A percentile compares a stretch with the other conserved stretches of the same genome.
Conservation (phyloP, 306 rosid genomes). For the Rosa chinensis region DNA sequence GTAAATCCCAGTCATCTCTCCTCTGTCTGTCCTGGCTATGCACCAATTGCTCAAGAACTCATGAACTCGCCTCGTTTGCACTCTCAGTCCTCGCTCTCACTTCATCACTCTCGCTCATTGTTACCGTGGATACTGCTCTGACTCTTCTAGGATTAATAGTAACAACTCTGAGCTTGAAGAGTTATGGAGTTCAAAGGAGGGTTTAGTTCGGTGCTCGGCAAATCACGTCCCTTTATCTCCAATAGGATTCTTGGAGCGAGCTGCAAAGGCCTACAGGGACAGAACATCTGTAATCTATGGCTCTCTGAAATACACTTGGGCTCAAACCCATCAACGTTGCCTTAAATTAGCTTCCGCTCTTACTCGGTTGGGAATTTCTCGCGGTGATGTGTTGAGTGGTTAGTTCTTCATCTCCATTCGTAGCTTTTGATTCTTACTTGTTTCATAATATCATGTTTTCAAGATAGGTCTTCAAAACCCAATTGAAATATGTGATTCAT, state of each 20-base stretch:
- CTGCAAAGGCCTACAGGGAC: slow-evolving; percentile 58
- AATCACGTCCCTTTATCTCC: slow-evolving; percentile 74
- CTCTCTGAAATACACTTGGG: slow-evolving; percentile 53
- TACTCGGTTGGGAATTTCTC: slow-evolving; percentile 62
- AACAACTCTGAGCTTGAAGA: slow-evolving; percentile 33
- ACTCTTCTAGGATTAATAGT: slow-evolving; percentile 7
- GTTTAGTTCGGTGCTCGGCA: slow-evolving; percentile 59
- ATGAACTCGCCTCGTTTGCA: slow-evolving; percentile 18
- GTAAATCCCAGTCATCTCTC: not conserved
- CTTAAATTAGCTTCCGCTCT: slow-evolving; percentile 70
- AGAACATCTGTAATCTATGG: slow-evolving; percentile 66
- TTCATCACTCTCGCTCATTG: not conserved
- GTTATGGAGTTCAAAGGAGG: slow-evolving; percentile 64
- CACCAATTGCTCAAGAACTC: slow-evolving; percentile 30
- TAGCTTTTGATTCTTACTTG: not conserved
- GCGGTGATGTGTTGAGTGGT: slow-evolving; percentile 68
- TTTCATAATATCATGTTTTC: not conserved
- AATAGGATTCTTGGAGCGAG: slow-evolving; percentile 67
- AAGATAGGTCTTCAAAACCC: not conserved
- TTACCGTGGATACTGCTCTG: slow-evolving; percentile 8
- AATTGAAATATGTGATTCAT: not conserved
- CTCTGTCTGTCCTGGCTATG: slow-evolving; percentile 21
- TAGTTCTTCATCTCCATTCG: not conserved
- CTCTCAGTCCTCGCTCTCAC: slow-evolving; percentile 1
- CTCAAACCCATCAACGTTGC: slow-evolving; percentile 63